phyloP scores from a whole-genome alignment of 1,284 basidiomycete species.

The Boletus semigastroideus region DNA sequence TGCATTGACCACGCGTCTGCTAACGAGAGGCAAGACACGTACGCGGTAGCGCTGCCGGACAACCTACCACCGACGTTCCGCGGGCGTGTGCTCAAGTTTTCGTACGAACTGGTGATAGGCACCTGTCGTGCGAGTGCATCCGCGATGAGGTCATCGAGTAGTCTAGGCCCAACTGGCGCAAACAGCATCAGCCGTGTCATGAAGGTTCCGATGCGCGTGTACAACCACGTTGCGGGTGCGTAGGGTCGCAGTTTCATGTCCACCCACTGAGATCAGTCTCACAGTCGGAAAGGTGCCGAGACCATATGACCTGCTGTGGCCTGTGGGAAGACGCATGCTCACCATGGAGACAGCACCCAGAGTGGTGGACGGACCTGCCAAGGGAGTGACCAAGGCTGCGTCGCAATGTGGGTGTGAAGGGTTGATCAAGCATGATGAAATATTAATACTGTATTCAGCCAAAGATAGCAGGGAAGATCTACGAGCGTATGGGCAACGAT shows the following conservation, averaged over 20 bases:
- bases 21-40: slow-evolving; percentile 58
- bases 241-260: slow-evolving; percentile 36
- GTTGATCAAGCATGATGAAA: neutral
- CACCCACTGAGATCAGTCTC: neutral
- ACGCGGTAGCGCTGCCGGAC: slow-evolving; percentile 72
- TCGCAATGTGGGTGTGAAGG: slow-evolving; percentile 15
- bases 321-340: slow-evolving; percentile 43
- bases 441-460: slow-evolving; percentile 16
- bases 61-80: slow-evolving; percentile 88
- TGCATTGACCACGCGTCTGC: neutral
- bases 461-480: slow-evolving; percentile 26
- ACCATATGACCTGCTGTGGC: slow-evolving; percentile 74
- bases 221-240: slow-evolving; percentile 73
- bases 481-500: slow-evolving; percentile 43
- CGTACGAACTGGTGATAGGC: slow-evolving; percentile 87
- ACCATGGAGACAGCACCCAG: slow-evolving; percentile 21
- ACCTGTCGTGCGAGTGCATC: slow-evolving; percentile 64
- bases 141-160: slow-evolving; percentile 24
- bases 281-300: slow-evolving; percentile 52
- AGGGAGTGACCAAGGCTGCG: neutral
- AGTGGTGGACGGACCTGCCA: slow-evolving; percentile 19
- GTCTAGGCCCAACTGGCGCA: slow-evolving; percentile 38
- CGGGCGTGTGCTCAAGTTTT: slow-evolving; percentile 82
- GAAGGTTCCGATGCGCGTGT: slow-evolving; percentile 85
- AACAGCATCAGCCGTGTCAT: slow-evolving; percentile 75